Evolutionary conservation across 768 basidiomycete species (phyloP), one percentile per base, ranked within the genome.

Genomic region (Daedalea quercina): DNA sequence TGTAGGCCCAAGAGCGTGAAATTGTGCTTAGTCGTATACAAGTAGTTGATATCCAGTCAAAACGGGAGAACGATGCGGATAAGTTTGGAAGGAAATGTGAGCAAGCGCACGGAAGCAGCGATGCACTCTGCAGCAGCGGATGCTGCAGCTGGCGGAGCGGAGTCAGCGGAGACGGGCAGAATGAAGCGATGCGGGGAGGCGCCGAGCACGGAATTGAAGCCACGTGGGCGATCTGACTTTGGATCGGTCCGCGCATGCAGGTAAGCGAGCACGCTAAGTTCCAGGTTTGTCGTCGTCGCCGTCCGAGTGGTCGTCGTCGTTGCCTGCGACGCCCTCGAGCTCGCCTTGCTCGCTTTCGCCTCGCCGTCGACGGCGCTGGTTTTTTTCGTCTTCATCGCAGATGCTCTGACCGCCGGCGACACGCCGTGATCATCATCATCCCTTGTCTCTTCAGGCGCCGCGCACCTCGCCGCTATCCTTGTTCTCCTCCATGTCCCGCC

Each of bases 401-500:
- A 40, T 40, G 37, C 37, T 40, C 19, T 40, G 37, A 40, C 37
- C 37, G 37, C 37, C 37, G 37, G 37, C 37, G 6, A 40, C 37
- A 4, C 37, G 37, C 37, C 19, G 37, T 40, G 37, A 40, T 40
- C 37, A 40, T 40, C 37, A 40, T 40, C 37, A 40, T 8, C 17
- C 37, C 37, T 40, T 15, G 15, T 19, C 37, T n/a, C 19, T 40
- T 40, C 37, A 8, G 37, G 37, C 37, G 37, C 37, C 37, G 37
- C 15, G 17, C 4, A 8, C 15, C 37, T 40, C 19, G 7, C 37
- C 17, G 19, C 44, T 20, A 26, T 44, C 44, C 44, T 26, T 26
- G 44, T 44, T 3, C 20, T 20, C n/a, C 44, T 13, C 40, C 37
- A 51, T 51, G 50, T 51, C 50, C 17, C 37, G 50, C 20, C 37